phyloP scores from a whole-genome alignment of 768 basidiomycete genomes.

The Suillus decipiens region DNA sequence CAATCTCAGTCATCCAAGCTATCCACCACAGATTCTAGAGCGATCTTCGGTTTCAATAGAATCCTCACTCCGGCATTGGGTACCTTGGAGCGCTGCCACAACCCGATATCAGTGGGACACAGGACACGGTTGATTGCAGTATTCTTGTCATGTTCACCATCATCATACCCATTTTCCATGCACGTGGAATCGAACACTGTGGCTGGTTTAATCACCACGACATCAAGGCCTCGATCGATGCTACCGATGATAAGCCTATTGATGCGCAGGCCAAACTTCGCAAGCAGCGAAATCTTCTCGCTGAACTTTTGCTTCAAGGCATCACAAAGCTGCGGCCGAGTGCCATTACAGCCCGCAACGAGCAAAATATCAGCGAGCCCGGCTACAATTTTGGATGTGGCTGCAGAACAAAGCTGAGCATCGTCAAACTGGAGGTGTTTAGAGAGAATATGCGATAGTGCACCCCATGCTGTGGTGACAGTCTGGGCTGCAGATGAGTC shows the following conservation, averaged over 20 bases:
- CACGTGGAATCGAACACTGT: slow-evolving; percentile 25
- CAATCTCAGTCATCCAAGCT: slow-evolving; percentile 32
- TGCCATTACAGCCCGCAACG: slow-evolving; percentile 26
- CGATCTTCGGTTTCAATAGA: slow-evolving; percentile 41
- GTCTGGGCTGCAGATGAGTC: slow-evolving; percentile 37
- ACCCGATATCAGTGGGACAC: slow-evolving; percentile 40
- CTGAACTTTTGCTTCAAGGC: slow-evolving; percentile 45
- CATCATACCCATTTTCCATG: slow-evolving; percentile 37
- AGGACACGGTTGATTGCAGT: slow-evolving; percentile 28
- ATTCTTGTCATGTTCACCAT: slow-evolving; percentile 18
- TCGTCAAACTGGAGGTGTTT: slow-evolving; percentile 24
- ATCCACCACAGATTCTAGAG: slow-evolving; percentile 38
- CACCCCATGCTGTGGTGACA: slow-evolving; percentile 46
- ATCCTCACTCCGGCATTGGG: slow-evolving; percentile 29
- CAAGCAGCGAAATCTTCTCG: slow-evolving; percentile 43
- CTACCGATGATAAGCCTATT: slow-evolving; percentile 40
- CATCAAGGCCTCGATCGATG: slow-evolving; percentile 33
- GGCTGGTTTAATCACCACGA: slow-evolving; percentile 26
- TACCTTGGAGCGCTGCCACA: slow-evolving; percentile 32
- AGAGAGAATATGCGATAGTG: slow-evolving; percentile 38
- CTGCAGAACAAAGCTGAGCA: slow-evolving; percentile 24
- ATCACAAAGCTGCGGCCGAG: slow-evolving; percentile 35
- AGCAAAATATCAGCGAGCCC: slow-evolving; percentile 33
- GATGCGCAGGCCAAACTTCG: slow-evolving; percentile 47
- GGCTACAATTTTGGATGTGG: slow-evolving; percentile 24